Evolutionary conservation across 148 eudicot genomes (phyloP).

Genomic region (Rhododendron kiyosumense): DNA sequence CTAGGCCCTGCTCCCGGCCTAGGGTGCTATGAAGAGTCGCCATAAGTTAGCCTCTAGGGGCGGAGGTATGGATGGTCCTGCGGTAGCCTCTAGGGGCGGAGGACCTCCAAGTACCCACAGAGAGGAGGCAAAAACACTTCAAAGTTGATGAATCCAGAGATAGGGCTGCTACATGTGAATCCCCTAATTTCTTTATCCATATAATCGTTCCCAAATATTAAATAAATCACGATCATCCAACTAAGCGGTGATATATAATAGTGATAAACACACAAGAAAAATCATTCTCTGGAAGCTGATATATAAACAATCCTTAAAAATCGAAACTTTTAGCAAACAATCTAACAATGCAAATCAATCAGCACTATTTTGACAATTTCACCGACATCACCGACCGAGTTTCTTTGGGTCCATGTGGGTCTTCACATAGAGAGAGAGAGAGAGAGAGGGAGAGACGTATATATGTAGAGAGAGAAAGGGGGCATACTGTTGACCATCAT

Average conservation of each 20-base stretch:
- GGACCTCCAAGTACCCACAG: neutral
- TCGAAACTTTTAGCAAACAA: neutral
- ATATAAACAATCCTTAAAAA: neutral
- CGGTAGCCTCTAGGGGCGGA: neutral
- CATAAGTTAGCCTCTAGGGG: neutral
- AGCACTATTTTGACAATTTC: neutral
- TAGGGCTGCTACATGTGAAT: neutral
- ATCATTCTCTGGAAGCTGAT: neutral
- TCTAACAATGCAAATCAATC: neutral
- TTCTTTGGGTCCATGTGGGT: neutral
- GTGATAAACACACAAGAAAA: neutral
- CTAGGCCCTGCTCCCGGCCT: neutral
- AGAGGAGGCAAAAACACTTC: neutral
- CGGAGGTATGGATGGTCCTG: neutral
- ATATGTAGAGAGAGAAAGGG: neutral
- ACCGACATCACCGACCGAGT: neutral
- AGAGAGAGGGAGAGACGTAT: neutral
- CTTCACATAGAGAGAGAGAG: neutral
- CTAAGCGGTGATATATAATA: neutral
- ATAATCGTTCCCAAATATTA: neutral
- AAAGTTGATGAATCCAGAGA: neutral
- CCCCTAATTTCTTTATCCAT: neutral
- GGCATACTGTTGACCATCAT: constrained; percentile 66
- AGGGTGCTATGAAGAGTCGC: neutral
- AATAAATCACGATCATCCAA: neutral